Evolutionary conservation across 768 basidiomycete genomes (phyloP).

Genomic region (Sistotremastrum suecicum): DNA sequence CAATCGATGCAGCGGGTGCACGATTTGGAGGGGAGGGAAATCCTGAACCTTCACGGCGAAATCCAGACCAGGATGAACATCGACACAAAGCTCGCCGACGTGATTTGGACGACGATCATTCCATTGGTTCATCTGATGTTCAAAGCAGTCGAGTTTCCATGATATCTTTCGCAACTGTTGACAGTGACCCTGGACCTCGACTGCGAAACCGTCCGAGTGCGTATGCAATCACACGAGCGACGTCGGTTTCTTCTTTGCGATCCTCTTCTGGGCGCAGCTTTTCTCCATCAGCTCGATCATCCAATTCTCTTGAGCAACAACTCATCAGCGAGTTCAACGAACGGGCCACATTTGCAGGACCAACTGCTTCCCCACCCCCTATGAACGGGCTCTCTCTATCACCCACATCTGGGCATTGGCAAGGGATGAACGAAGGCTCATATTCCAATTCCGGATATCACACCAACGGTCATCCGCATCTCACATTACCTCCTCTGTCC

Average conservation of each 20-base stretch:
- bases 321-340: conserved; percentile 61
- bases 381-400: conserved; percentile 63
- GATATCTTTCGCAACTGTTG: conserved; percentile 71
- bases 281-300: conserved; percentile 58
- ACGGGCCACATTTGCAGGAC: conserved; percentile 55
- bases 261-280: conserved; percentile 60
- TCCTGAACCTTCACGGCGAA: conserved; percentile 20
- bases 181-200: conserved; percentile 76
- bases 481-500: conserved; percentile 11
- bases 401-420: conserved; percentile 21
- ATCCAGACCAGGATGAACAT: conserved; percentile 41
- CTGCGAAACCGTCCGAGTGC: conserved; percentile 47
- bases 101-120: conserved; percentile 83
- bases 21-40: conserved; percentile 25
- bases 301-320: conserved; percentile 66
- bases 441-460: neutral
- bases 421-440: conserved; percentile 1
- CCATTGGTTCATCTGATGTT: conserved; percentile 80
- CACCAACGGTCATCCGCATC: conserved; percentile 10
- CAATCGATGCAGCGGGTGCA: conserved; percentile 49
- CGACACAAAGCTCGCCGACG: conserved; percentile 65
- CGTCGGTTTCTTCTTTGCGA: conserved; percentile 61
- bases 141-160: conserved; percentile 64
- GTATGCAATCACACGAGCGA: conserved; percentile 59
- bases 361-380: conserved; percentile 62